Conservation (phyloP, 768 basidiomycete species). For the Rickenella mellea region DNA sequence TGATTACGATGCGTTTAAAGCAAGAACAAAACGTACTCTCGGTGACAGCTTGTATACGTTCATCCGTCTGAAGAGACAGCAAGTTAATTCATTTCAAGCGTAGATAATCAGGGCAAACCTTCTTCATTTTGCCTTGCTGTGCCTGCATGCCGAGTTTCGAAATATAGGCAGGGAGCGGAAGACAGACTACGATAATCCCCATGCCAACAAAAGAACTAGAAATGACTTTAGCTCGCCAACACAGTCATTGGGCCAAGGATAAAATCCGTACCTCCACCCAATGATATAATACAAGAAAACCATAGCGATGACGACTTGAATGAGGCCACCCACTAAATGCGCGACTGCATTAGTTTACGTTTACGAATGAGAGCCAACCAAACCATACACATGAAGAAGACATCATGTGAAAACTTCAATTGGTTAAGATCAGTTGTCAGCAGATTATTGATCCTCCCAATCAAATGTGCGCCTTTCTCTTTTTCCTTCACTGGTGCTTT, state of each 20-base stretch:
- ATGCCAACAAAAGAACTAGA: slow-evolving; percentile 26
- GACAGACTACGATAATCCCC: slow-evolving; percentile 21
- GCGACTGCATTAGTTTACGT: background rate
- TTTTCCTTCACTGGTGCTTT: background rate
- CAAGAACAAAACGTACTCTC: slow-evolving; percentile 14
- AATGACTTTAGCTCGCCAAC: background rate
- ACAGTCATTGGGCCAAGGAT: background rate
- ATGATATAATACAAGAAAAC: slow-evolving; percentile 49
- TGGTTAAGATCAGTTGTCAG: slow-evolving; percentile 53
- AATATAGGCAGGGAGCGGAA: slow-evolving; percentile 28
- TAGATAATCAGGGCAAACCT: slow-evolving; percentile 11
- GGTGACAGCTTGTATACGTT: slow-evolving; percentile 25
- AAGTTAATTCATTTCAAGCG: no score
- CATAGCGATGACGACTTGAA: slow-evolving; percentile 49
- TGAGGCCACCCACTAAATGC: slow-evolving; percentile 24
- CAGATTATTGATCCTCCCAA: slow-evolving; percentile 72
- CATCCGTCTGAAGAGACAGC: slow-evolving; percentile 24
- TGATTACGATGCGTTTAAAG: no score
- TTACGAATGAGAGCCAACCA: slow-evolving; percentile 8
- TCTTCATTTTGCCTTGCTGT: slow-evolving; percentile 26
- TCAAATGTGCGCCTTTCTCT: slow-evolving; percentile 11
- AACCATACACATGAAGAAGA: slow-evolving; percentile 18
- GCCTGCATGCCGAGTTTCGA: slow-evolving; percentile 19
- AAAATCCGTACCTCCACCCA: slow-evolving; percentile 25
- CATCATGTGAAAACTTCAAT: slow-evolving; percentile 22